Evolutionary conservation across 331 rosid species (phyloP), one percentile per base, ranked within the genome.

Genomic region (Stylosanthes scabra): DNA sequence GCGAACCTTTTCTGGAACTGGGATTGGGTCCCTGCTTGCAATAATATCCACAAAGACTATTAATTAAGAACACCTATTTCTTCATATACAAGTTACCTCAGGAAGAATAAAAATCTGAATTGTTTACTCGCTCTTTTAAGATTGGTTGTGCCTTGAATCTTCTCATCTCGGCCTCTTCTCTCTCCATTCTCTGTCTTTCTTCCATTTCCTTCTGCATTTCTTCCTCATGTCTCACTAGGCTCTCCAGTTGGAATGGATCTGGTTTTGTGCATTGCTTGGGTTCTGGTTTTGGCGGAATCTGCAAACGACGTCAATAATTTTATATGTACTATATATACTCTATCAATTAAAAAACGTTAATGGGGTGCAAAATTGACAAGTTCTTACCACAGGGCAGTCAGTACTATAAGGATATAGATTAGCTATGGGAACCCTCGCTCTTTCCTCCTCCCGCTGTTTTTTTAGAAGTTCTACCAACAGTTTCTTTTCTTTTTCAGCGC

Each of bases 221-320:
- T 82, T 92, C 98, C 70, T 92, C 96, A 46, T 95, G 99, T 83
- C 99, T 95, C 74, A 82, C 72, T 49, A 92, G 75, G 74, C 97
- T 92, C 86, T 95, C 96, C 66, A 95, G 71, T 68, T 88, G 96
- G 80, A 95, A 92, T 65, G 99, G 99, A 44, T 92, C 93, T 13
- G 97, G 93, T 75, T 72, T 86, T 59, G 99, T 95, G 81, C 96
- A 86, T 20, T 79, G 77, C 78, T 90, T 95, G 78, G 93, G 91
- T 78, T 95, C 97, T 51, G 99, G 99, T 78, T 90, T 95, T 15
- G 91, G 88, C 66, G 97, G 99, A 73, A 95, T 64, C 99, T 95
- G 87, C 72, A 34, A 44, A 51, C 5, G 71, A 25, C 11, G 59
- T 47, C 45, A 56, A 44, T n/a, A 20, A 20, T 41, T 37, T 59